A percentile compares a stretch with the other conserved stretches of the same genome.
Conservation (phyloP, 2,329 filamentous ascomycete genomes). For the Chaetomiaceae sp. region DNA sequence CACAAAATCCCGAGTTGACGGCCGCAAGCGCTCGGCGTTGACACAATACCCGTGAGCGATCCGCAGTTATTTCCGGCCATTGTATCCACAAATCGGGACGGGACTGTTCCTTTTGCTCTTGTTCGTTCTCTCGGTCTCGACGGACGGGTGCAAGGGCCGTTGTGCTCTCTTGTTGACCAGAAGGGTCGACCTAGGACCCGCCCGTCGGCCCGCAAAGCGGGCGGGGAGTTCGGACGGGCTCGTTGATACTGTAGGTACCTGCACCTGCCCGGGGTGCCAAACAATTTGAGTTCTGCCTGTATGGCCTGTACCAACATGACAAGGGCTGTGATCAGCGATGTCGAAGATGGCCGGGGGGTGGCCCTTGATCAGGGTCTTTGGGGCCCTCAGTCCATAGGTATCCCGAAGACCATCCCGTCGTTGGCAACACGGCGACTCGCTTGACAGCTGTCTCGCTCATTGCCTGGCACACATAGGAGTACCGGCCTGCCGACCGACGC, state of each 20-base stretch:
- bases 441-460: too few relatives aligned
- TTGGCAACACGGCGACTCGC: too few relatives aligned
- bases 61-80: slow-evolving; percentile 13
- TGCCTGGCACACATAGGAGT: too few relatives aligned
- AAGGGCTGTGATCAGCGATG: background rate
- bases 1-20: background rate
- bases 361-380: too few relatives aligned
- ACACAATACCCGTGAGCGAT: slow-evolving; percentile 2
- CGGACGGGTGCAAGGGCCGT: background rate
- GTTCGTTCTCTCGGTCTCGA: background rate
- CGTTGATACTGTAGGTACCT: slow-evolving; percentile 1
- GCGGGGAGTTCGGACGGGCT: slow-evolving; percentile 7
- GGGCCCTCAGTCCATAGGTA: too few relatives aligned
- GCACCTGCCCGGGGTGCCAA: background rate
- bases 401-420: too few relatives aligned
- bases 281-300: slow-evolving; percentile 7
- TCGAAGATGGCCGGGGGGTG: too few relatives aligned
- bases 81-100: slow-evolving; percentile 3
- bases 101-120: too few relatives aligned
- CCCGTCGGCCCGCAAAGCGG: background rate
- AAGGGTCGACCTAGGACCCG: background rate
- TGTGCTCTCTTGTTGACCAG: background rate
- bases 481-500: background rate
- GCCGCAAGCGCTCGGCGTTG: slow-evolving; percentile 1
- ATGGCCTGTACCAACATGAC: background rate